These are phyloP conservation scores for Cichorium intybus DNA, from an alignment of 140 eudicot species.

Conservation along the genomic window DNA sequence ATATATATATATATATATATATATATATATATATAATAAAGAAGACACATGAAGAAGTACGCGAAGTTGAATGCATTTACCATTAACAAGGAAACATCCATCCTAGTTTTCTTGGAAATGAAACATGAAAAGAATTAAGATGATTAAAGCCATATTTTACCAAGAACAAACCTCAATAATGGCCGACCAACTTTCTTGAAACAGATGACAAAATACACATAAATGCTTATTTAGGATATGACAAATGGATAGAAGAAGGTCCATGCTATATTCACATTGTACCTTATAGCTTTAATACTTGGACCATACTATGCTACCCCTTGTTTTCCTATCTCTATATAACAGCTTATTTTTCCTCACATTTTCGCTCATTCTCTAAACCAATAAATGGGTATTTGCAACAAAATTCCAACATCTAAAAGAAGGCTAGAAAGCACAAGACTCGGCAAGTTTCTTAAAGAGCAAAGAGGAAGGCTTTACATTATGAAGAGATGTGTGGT, in stretches of 20 bases:
- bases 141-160: constrained; percentile 20
- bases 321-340: background rate
- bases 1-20: too few species aligned
- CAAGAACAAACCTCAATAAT: constrained; percentile 19
- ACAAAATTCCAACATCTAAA: constrained; percentile 13
- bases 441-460: constrained; percentile 69
- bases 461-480: constrained; percentile 88
- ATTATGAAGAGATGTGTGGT: constrained; percentile 86
- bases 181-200: constrained; percentile 26
- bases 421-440: constrained; percentile 18
- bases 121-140: constrained; percentile 5
- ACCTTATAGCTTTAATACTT: constrained; percentile 14
- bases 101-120: constrained; percentile 21
- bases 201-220: constrained; percentile 10
- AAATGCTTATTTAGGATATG: constrained; percentile 20
- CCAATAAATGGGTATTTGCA: constrained; percentile 14
- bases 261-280: constrained; percentile 17
- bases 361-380: background rate
- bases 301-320: constrained; percentile 1
- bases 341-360: background rate
- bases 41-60: constrained; percentile 11
- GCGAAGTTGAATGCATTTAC: constrained; percentile 5
- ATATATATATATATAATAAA: background rate
- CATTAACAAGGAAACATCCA: constrained; percentile 18
- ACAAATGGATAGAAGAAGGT: constrained; percentile 12